Evolutionary conservation across 306 rosid genomes (phyloP).

Genomic region (Quercus alba): DNA sequence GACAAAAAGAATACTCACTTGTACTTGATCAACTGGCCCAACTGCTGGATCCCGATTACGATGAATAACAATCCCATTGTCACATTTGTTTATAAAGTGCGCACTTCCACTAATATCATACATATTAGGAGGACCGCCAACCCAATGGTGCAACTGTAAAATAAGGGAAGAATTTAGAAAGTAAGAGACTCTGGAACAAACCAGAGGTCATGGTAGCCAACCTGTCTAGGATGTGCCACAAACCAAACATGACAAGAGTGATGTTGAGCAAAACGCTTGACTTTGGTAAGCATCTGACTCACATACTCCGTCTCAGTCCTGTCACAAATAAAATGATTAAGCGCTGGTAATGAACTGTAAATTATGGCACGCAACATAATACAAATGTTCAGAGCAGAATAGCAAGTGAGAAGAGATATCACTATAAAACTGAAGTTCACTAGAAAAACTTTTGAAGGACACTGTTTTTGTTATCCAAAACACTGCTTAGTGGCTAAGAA

Average conservation of each 20-base stretch:
- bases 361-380: not conserved
- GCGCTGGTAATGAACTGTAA: not conserved
- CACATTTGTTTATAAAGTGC: conserved; percentile 92
- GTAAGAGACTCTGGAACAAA: not conserved
- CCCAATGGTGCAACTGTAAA: conserved; percentile 80
- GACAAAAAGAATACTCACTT: conserved; percentile 40
- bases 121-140: conserved; percentile 78
- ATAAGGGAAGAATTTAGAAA: conserved; percentile 22
- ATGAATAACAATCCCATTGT: conserved; percentile 90
- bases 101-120: conserved; percentile 99
- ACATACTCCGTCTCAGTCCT: conserved; percentile 98
- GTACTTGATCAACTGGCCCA: conserved; percentile 81
- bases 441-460: not conserved
- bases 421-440: not conserved
- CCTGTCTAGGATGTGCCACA: conserved; percentile 99
- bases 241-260: conserved; percentile 99
- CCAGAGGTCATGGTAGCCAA: conserved; percentile 21
- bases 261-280: conserved; percentile 95
- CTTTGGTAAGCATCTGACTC: conserved; percentile 91
- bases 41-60: conserved; percentile 88
- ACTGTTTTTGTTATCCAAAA: not conserved
- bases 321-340: conserved; percentile 13
- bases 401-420: not conserved
- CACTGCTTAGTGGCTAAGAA: not conserved
- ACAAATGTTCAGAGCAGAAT: conserved; percentile 1